Conservation (phyloP, 768 basidiomycete species). For the Xerocomellus dryophilus region DNA sequence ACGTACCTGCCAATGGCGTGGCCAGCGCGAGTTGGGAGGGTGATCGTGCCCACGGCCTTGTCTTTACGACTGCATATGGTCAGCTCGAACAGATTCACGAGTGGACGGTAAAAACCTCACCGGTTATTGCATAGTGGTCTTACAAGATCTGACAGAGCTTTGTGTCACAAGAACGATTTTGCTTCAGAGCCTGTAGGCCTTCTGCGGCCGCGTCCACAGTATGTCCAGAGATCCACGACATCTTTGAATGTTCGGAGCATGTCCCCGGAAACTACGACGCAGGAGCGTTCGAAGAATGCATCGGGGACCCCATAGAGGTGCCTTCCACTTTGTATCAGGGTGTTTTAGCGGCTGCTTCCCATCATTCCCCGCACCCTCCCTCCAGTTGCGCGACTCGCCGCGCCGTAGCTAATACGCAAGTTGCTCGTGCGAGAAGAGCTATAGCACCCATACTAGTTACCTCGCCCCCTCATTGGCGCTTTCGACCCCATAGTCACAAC, state of each 20-base stretch:
- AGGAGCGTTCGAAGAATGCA: constrained; percentile 49
- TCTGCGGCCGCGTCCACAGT: constrained; percentile 44
- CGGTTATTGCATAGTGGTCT: constrained; percentile 7
- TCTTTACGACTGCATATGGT: constrained; percentile 73
- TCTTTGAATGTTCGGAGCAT: constrained; percentile 61
- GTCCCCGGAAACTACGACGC: constrained; percentile 51
- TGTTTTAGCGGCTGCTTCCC: constrained; percentile 48
- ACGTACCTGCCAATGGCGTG: constrained; percentile 56
- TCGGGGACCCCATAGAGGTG: constrained; percentile 51
- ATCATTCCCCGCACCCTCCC: constrained; percentile 56
- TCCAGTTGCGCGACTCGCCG: constrained; percentile 54
- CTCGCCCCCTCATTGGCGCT: neutral
- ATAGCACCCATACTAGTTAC: constrained; percentile 7
- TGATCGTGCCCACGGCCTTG: constrained; percentile 62
- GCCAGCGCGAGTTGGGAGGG: constrained; percentile 58
- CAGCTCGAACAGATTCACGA: constrained; percentile 57
- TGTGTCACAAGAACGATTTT: constrained; percentile 58
- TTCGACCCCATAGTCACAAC: neutral
- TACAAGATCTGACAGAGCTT: constrained; percentile 47
- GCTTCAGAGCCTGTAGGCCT: constrained; percentile 68
- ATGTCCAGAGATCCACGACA: constrained; percentile 61
- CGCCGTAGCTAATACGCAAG: constrained; percentile 48
- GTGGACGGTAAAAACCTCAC: constrained; percentile 54
- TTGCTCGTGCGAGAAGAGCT: constrained; percentile 31
- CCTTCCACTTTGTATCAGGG: constrained; percentile 67